Base-by-base conservation (phyloP, 306 rosid genomes). In the Clitoria ternatea region DNA sequence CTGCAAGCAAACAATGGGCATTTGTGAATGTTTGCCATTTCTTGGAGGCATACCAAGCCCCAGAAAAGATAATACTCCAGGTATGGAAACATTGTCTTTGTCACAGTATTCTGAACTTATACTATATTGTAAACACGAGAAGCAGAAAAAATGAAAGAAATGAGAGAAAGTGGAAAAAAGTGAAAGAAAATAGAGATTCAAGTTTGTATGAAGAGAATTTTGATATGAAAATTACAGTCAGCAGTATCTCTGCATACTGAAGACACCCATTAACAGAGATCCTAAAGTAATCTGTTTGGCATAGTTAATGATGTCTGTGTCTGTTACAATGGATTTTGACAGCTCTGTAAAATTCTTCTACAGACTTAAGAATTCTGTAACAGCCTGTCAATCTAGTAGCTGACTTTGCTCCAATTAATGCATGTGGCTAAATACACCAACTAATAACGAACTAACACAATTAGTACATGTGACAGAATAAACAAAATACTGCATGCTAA, bases 1-100 rank as follows among this genome's bases (percentile, higher is more conserved):
- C 97, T 79, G 96, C 97, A 62, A 95, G 99, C 85, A 95, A 91
- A 81, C 99, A 95, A 80, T 95, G 99, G 99, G 99, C 99, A 54
- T 95, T 95, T 89, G 99, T 95, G 71, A 95, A 95, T 85, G 99
- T 95, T 79, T 95, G 99, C 88, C 99, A 95, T 78, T 95, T 95
- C 80, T 83, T 95, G 82, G 97, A 91, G 83, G 99, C 97, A 67
- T 95, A 91, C 84, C 99, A 95, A 77, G 99, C 99, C 72, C 99
- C 99, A 15, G 99, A 95, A 79, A 95, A 95, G 82, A 95, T 95
- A 60, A 95, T 95, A 73, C 96, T 95, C 23, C 99, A 95, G 97
- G 99, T 91, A 73, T 44, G 56, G 42, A 40, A 59, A 66, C 59
- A 6, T 60, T 7, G 49, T 45, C 59, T 72, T 66, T 66, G 68